Conservation (phyloP, 1,139 yeast genomes). For the Candida dubliniensis region DNA sequence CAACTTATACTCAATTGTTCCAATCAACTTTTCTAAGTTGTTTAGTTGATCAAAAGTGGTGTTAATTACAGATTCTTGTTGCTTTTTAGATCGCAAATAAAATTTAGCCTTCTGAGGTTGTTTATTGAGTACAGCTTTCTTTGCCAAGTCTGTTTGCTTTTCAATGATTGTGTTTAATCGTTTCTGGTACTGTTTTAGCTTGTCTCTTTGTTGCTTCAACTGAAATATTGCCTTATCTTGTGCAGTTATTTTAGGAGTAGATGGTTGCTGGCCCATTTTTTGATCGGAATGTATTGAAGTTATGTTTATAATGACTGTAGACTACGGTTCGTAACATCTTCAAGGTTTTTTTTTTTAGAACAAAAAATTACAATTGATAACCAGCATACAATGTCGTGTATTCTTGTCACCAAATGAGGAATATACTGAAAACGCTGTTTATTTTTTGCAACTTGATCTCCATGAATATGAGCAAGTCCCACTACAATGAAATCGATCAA, state of each 20-base stretch:
- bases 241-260: slow-evolving; percentile 63
- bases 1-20: slow-evolving; percentile 82
- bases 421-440: too few relatives aligned
- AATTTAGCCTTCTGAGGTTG: slow-evolving; percentile 64
- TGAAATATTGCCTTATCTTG: slow-evolving; percentile 87
- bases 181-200: slow-evolving; percentile 70
- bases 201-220: slow-evolving; percentile 84
- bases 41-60: slow-evolving; percentile 78
- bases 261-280: slow-evolving; percentile 45
- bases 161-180: slow-evolving; percentile 56
- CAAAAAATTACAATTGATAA: too few relatives aligned
- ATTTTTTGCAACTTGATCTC: too few relatives aligned
- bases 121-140: slow-evolving; percentile 52
- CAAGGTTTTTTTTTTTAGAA: too few relatives aligned
- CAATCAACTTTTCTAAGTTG: slow-evolving; percentile 69
- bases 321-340: not conserved
- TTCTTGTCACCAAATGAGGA: too few relatives aligned
- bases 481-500: too few relatives aligned
- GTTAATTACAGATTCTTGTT: slow-evolving; percentile 67
- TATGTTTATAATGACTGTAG: not conserved
- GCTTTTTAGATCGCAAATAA: slow-evolving; percentile 74
- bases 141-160: slow-evolving; percentile 60
- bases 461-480: too few relatives aligned
- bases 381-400: too few relatives aligned
- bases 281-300: not conserved